These are phyloP conservation scores for Akanthomyces muscarius DNA, from an alignment of 2,329 filamentous ascomycete species.

Conservation along the genomic window DNA sequence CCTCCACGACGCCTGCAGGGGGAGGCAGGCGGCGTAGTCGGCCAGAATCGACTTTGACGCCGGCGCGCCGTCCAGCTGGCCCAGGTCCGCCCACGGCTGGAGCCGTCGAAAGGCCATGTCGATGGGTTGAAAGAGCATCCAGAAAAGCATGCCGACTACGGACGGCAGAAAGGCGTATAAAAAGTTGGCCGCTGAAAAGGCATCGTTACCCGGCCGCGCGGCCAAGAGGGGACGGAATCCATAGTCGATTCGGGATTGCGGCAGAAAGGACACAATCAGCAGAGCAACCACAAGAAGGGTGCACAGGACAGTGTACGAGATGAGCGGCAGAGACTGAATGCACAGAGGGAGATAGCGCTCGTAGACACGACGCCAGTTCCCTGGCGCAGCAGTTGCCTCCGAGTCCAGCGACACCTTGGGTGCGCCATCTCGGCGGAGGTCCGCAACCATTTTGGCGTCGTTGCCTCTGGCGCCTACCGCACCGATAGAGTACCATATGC, in stretches of 20 bases:
- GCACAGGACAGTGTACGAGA: constrained; percentile 59
- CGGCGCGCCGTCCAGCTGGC: constrained; percentile 51
- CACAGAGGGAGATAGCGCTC: constrained; percentile 75
- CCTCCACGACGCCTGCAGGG: constrained; percentile 54
- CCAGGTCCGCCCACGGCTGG: constrained; percentile 65
- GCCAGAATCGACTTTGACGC: constrained; percentile 63
- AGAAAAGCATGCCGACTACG: constrained; percentile 61
- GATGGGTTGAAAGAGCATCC: constrained; percentile 62
- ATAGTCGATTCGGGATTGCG: constrained; percentile 56
- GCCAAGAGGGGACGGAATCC: constrained; percentile 70
- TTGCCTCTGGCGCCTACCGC: constrained; percentile 37
- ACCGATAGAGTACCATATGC: constrained; percentile 77
- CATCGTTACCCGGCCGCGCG: constrained; percentile 54
- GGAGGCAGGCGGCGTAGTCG: constrained; percentile 66
- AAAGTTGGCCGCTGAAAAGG: constrained; percentile 85
- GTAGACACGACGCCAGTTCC: constrained; percentile 26
- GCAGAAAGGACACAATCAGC: constrained; percentile 74
- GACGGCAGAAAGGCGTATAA: constrained; percentile 75
- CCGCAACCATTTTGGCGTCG: constrained; percentile 23
- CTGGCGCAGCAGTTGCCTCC: constrained; percentile 27
- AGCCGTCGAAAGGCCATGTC: constrained; percentile 63
- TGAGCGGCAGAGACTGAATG: constrained; percentile 61
- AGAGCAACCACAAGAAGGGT: constrained; percentile 64
- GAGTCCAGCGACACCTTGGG: constrained; percentile 31
- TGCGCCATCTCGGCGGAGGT: constrained; percentile 27